Conservation (phyloP, 1,284 basidiomycete genomes). For the Ustilago bromivora region DNA sequence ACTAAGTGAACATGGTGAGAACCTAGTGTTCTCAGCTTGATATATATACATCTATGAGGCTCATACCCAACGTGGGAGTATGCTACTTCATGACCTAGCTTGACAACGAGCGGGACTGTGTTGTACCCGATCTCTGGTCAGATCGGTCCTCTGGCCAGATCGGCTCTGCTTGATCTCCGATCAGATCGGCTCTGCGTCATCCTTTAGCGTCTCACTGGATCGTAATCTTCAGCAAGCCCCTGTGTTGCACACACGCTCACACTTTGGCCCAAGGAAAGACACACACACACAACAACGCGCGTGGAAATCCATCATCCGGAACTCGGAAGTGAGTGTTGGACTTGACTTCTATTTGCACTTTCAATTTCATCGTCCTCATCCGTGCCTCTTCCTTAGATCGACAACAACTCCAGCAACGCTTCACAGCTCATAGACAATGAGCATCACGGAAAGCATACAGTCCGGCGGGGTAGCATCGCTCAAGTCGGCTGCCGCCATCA, state of each 20-base stretch:
- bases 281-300: conserved; percentile 16
- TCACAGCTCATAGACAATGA: conserved; percentile 18
- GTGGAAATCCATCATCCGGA: conserved; percentile 6
- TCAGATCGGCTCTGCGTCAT: too few relatives aligned
- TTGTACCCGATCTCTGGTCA: too few relatives aligned
- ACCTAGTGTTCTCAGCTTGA: too few relatives aligned
- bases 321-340: conserved; percentile 8
- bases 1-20: too few relatives aligned
- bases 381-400: background rate
- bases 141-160: too few relatives aligned
- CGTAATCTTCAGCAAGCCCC: too few relatives aligned
- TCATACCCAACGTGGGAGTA: too few relatives aligned
- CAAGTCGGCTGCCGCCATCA: conserved; percentile 2
- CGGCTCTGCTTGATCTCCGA: too few relatives aligned
- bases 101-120: too few relatives aligned
- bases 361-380: conserved; percentile 4
- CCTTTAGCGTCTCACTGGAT: too few relatives aligned
- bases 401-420: background rate
- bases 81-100: too few relatives aligned
- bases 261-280: conserved; percentile 4
- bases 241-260: background rate
- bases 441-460: conserved; percentile 32
- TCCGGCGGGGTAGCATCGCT: conserved; percentile 7
- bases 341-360: conserved; percentile 3
- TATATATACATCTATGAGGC: too few relatives aligned